Evolutionary conservation across 768 basidiomycete genomes (phyloP).

Genomic region (Antrodiella citrinella): DNA sequence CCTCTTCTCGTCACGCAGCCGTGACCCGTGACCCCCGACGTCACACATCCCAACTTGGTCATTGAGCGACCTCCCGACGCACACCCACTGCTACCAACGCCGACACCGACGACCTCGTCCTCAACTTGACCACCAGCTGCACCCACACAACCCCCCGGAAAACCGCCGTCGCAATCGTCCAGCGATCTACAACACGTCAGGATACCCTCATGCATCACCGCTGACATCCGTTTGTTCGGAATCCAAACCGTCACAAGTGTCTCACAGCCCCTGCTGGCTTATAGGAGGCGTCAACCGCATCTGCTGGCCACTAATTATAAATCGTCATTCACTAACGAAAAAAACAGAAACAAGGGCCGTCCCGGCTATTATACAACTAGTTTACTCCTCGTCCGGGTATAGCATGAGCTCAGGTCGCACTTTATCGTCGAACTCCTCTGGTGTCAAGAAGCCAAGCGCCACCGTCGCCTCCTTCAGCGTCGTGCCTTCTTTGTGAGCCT

Average conservation of each 20-base stretch:
- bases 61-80: too few relatives aligned
- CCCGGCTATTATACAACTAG: neutral
- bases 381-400: slow-evolving; percentile 48
- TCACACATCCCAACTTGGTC: too few relatives aligned
- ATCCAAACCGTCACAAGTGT: neutral
- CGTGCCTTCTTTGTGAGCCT: slow-evolving; percentile 97
- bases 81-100: too few relatives aligned
- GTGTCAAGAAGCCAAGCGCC: slow-evolving; percentile 72
- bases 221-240: neutral
- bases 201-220: neutral
- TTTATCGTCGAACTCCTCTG: slow-evolving; percentile 91
- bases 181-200: too few relatives aligned
- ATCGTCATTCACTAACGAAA: neutral
- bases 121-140: neutral
- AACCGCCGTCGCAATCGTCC: neutral
- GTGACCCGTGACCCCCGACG: slow-evolving; percentile 5
- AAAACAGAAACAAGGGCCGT: neutral
- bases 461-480: slow-evolving; percentile 95
- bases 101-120: too few relatives aligned
- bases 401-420: slow-evolving; percentile 91
- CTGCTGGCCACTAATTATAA: neutral
- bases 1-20: slow-evolving; percentile 6
- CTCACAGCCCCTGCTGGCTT: neutral
- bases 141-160: neutral
- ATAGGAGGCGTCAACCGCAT: neutral